Percentiles rank a stretch among this genome's conserved stretches.
Evolutionary conservation across 2,329 filamentous ascomycete genomes (phyloP).

Genomic region (Colletotrichum kahawae): DNA sequence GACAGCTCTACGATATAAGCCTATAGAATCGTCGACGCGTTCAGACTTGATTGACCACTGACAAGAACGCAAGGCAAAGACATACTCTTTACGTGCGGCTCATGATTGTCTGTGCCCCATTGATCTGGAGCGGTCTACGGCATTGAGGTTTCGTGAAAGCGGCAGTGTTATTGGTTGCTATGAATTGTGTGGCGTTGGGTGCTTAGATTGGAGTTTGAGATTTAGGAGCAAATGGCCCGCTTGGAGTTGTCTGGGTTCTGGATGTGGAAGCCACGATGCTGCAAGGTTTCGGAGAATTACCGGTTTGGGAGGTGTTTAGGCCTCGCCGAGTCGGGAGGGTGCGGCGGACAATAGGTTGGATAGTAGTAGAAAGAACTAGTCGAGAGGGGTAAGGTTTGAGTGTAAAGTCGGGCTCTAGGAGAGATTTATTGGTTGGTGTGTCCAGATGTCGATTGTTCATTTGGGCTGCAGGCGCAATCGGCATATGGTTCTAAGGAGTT

Average conservation of each 20-base stretch:
- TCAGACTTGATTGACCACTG: not conserved
- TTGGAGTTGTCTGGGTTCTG: not conserved
- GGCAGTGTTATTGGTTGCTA: not conserved
- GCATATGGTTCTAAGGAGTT: not conserved
- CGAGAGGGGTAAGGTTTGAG: not conserved
- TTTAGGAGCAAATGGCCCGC: not conserved
- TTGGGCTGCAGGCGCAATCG: not conserved
- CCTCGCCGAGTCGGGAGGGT: not conserved
- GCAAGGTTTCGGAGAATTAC: not conserved
- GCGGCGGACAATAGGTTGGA: not conserved
- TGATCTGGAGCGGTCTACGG: not conserved
- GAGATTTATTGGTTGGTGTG: not conserved
- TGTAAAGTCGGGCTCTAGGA: not conserved
- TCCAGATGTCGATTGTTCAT: not conserved
- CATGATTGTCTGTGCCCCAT: not conserved
- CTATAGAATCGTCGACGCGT: not conserved
- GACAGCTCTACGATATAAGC: not conserved
- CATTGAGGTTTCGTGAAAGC: not conserved
- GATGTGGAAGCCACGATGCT: not conserved
- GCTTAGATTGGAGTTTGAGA: not conserved
- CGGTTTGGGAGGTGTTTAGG: not conserved
- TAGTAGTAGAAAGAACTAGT: not conserved
- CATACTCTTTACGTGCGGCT: not conserved
- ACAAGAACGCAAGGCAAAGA: not conserved
- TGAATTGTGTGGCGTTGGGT: not conserved